Evolutionary conservation across 148 eudicot species (phyloP).

Genomic region (Camellia lanceoleosa): DNA sequence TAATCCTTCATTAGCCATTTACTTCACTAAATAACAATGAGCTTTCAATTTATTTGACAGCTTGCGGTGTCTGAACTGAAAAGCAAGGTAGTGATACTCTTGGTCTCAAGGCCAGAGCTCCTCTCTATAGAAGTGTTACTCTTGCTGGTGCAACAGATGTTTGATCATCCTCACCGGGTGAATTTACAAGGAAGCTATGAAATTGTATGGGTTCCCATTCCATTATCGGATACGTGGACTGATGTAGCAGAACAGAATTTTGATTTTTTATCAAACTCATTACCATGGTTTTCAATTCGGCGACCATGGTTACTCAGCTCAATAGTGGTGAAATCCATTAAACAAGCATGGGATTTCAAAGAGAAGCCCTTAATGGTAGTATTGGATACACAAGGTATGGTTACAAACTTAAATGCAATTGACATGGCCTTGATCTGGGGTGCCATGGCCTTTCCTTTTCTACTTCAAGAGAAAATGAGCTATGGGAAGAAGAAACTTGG

Average conservation of each 20-base stretch:
- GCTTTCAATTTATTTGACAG: slow-evolving; percentile 29
- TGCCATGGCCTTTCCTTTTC: slow-evolving; percentile 59
- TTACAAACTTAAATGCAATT: slow-evolving; percentile 49
- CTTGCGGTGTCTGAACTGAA: slow-evolving; percentile 43
- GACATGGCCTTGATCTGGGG: slow-evolving; percentile 79
- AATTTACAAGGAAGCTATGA: slow-evolving; percentile 29
- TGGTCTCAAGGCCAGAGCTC: slow-evolving; percentile 56
- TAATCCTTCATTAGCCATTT: neutral
- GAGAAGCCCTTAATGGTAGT: slow-evolving; percentile 68
- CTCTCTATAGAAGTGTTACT: slow-evolving; percentile 46
- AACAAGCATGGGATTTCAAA: slow-evolving; percentile 46
- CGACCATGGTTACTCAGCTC: slow-evolving; percentile 54
- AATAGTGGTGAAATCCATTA: slow-evolving; percentile 37
- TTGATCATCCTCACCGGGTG: slow-evolving; percentile 30
- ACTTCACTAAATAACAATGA: neutral
- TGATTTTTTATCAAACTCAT: slow-evolving; percentile 46
- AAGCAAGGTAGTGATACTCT: slow-evolving; percentile 53
- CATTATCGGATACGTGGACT: slow-evolving; percentile 45
- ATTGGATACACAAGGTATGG: slow-evolving; percentile 44
- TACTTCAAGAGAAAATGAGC: slow-evolving; percentile 45
- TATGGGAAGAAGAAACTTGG: slow-evolving; percentile 58
- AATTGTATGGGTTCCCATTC: slow-evolving; percentile 65
- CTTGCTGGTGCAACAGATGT: slow-evolving; percentile 52
- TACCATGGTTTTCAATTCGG: slow-evolving; percentile 62
- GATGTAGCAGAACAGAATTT: slow-evolving; percentile 31